A percentile compares a stretch with the other conserved stretches of the same genome.
Evolutionary conservation across 352 stramenopile species (phyloP).

Genomic region (Peronospora farinosa): DNA sequence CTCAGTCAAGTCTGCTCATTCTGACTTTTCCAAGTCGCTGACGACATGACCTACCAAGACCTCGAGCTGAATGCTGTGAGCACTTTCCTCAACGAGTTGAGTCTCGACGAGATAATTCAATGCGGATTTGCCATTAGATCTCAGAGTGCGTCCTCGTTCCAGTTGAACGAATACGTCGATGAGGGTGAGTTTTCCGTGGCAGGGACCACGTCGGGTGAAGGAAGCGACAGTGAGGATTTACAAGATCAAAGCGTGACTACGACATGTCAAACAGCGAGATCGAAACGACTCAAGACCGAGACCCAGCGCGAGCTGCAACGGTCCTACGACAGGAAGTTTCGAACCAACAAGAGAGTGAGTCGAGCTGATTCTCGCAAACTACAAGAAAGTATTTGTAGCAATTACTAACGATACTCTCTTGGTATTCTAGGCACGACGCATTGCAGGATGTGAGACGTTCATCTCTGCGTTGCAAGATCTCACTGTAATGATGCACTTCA

Average conservation of each 20-base stretch:
- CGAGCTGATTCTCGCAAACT: background rate
- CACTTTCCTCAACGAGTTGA: slow-evolving; percentile 28
- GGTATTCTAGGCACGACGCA: background rate
- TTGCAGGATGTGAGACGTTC: slow-evolving; percentile 8
- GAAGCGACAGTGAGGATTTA: slow-evolving; percentile 15
- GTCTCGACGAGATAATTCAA: slow-evolving; percentile 25
- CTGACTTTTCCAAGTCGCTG: slow-evolving; percentile 6
- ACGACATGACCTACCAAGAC: slow-evolving; percentile 16
- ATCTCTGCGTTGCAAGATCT: slow-evolving; percentile 10
- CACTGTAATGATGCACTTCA: slow-evolving; percentile 9
- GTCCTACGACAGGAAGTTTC: slow-evolving; percentile 23
- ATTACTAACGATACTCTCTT: background rate
- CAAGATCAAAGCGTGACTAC: background rate
- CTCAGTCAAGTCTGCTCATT: slow-evolving; percentile 14
- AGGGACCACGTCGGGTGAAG: slow-evolving; percentile 17
- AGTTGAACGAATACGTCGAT: slow-evolving; percentile 2
- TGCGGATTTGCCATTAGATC: background rate
- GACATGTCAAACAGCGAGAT: slow-evolving; percentile 1
- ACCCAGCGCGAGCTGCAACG: slow-evolving; percentile 13
- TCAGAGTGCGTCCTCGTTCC: background rate
- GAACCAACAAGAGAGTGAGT: slow-evolving; percentile 19
- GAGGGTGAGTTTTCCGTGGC: slow-evolving; percentile 6
- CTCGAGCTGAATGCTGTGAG: slow-evolving; percentile 18
- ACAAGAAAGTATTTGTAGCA: background rate
- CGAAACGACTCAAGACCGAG: slow-evolving; percentile 13